Evolutionary conservation across 106 monocot genomes (phyloP), one percentile per base, ranked within the genome.

Genomic region (Phalaenopsis equestris): DNA sequence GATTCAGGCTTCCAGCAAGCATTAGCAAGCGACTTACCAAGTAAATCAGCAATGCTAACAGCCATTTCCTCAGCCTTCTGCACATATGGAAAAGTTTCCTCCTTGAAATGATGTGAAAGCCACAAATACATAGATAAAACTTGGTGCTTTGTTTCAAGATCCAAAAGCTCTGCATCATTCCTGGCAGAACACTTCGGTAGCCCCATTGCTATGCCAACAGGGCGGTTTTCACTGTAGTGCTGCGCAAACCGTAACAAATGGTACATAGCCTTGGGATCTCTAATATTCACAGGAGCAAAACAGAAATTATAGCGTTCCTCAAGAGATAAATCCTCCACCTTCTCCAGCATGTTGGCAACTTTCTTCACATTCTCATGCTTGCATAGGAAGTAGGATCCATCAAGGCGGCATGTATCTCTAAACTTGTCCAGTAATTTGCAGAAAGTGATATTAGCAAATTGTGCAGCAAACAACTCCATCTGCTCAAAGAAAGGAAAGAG

Each of bases 71-170:
- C 93, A 16, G 91, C 99, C 84, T 87, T 87, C 73, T 91, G 78
- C 23, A 82, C 88, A 75, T 87, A 85, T 77, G 99, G 99, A 83
- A 99, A 99, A 21, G 82, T 88, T 16, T 90, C 88, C 84, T 95
- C 83, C 46, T 84, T 89, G 82, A 99, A 99, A 49, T 99, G 99
- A 68, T 99, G 72, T 9, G 95, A 91, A 57, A 99, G 68, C 99
- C 99, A 99, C 70, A 99, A 77, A 55, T 99, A 99, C 91, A 93
- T 91, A 18, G 97, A 97, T 10, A 99, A 30, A 8, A 99, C 95
- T 80, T 99, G 99, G 79, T 99, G 99, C 84, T 95, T 99, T 24
- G 95, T 89, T 87, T 99, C 99, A 41, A 99, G 88, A 83, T 99
- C 99, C 80, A 99, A 87, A 12, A 99, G 85, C 79, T 99, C 99